Evolutionary conservation across 2,329 filamentous ascomycete genomes (phyloP).

Genomic region (Nemania sp.): DNA sequence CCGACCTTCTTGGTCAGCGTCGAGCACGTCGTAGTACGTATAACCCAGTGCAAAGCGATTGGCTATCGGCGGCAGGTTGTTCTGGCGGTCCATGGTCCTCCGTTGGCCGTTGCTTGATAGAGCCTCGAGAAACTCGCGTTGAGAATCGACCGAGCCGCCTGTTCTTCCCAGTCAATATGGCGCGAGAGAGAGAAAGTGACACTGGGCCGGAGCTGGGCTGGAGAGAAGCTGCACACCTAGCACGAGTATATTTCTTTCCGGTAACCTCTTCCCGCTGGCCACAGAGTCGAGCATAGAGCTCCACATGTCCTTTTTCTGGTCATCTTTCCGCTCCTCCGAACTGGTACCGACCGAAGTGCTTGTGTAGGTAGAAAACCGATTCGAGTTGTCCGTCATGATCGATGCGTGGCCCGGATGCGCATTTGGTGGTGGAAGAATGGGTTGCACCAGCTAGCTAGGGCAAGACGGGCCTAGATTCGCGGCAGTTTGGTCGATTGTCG

Average conservation of each 20-base stretch:
- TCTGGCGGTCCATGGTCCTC: constrained; percentile 58
- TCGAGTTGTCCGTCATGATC: constrained; percentile 56
- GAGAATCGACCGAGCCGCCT: constrained; percentile 82
- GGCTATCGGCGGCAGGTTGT: constrained; percentile 74
- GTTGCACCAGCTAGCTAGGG: background rate
- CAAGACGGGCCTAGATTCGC: constrained; percentile 23
- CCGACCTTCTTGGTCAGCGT: constrained; percentile 88
- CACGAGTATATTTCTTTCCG: constrained; percentile 88
- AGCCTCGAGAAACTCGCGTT: constrained; percentile 79
- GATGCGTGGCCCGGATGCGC: constrained; percentile 28
- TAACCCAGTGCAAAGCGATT: constrained; percentile 93
- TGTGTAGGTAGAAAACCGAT: constrained; percentile 63
- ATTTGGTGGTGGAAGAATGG: constrained; percentile 26
- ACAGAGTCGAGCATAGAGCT: constrained; percentile 89
- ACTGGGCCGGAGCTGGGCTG: background rate
- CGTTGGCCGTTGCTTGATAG: constrained; percentile 58
- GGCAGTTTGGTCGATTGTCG: constrained; percentile 14
- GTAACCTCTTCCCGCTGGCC: constrained; percentile 84
- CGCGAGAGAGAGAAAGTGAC: background rate
- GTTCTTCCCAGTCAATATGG: constrained; percentile 39
- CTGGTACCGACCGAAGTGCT: constrained; percentile 52
- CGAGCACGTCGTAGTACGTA: constrained; percentile 91
- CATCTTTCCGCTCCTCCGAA: constrained; percentile 61
- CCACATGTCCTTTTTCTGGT: constrained; percentile 89
- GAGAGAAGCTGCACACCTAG: constrained; percentile 58